A percentile compares a stretch with the other conserved stretches of the same genome.
phyloP scores from a whole-genome alignment of 139 green algal species.

The Raphidocelis subcapitata region DNA sequence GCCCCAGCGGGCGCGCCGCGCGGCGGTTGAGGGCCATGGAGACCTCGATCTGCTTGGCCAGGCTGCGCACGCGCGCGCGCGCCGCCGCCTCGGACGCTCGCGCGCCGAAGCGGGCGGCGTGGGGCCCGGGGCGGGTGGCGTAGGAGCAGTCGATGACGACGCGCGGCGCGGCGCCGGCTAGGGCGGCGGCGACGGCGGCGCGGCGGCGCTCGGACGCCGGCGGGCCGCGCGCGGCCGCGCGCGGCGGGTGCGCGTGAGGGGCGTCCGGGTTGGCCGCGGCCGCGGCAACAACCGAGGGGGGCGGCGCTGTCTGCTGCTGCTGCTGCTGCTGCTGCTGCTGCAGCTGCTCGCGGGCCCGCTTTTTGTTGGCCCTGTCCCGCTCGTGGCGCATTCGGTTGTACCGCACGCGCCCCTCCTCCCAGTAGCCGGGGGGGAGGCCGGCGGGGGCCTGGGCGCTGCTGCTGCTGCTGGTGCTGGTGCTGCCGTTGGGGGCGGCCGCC shows the following conservation, averaged over 20 bases:
- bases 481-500: neutral
- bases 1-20: neutral
- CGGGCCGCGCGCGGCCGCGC: too few species aligned
- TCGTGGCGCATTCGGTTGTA: constrained; percentile 24
- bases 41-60: constrained; percentile 40
- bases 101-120: neutral
- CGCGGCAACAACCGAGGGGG: too few species aligned
- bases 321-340: constrained; percentile 7
- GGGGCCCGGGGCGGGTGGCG: neutral
- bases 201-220: too few species aligned
- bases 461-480: neutral
- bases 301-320: too few species aligned
- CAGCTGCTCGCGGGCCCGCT: neutral
- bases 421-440: constrained; percentile 6
- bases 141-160: constrained; percentile 44
- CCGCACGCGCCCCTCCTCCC: constrained; percentile 10
- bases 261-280: too few species aligned
- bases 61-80: constrained; percentile 18
- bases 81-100: neutral
- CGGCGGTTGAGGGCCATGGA: constrained; percentile 22
- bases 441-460: neutral
- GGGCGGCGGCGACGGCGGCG: too few species aligned
- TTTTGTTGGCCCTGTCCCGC: constrained; percentile 11
- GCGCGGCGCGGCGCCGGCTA: constrained; percentile 16
- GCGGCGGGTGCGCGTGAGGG: too few species aligned